Conservation (phyloP, 179 eudicot genomes). For the Silene noctiflora region DNA sequence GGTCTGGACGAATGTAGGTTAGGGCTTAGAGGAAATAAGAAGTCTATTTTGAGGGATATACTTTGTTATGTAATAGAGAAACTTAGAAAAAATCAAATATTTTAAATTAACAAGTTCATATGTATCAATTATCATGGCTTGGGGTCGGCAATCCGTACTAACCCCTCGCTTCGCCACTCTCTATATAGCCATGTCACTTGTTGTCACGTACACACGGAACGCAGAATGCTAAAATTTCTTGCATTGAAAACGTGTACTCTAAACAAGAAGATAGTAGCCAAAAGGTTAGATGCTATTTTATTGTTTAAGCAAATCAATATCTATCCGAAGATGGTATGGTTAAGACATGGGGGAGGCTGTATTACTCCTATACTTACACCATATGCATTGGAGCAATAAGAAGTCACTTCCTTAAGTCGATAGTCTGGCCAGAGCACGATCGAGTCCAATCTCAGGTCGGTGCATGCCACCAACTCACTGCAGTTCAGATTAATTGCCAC, state of each 20-base stretch:
- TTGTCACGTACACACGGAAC: too few relatives aligned
- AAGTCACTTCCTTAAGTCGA: constrained; percentile 25
- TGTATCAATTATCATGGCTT: too few relatives aligned
- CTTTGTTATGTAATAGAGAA: neutral
- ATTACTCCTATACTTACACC: constrained; percentile 32
- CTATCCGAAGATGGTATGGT: neutral
- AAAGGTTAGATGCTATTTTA: neutral
- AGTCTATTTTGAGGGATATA: neutral
- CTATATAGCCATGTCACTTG: too few relatives aligned
- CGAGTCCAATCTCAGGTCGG: constrained; percentile 20
- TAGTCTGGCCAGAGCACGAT: constrained; percentile 31
- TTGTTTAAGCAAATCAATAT: neutral
- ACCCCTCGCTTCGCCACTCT: too few relatives aligned
- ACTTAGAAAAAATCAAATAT: too few relatives aligned
- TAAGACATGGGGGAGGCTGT: constrained; percentile 30
- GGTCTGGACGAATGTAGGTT: constrained; percentile 5
- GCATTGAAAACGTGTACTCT: neutral
- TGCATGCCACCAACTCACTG: constrained; percentile 27
- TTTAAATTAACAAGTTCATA: too few relatives aligned
- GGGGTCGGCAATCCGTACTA: too few relatives aligned
- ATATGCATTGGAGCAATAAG: constrained; percentile 40
- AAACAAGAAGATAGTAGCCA: neutral
- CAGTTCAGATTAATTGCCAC: constrained; percentile 33
- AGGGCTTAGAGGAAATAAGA: constrained; percentile 12
- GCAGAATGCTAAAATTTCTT: neutral